phyloP scores from a whole-genome alignment of 1,284 basidiomycete species.

The Acaromyces ingoldii region DNA sequence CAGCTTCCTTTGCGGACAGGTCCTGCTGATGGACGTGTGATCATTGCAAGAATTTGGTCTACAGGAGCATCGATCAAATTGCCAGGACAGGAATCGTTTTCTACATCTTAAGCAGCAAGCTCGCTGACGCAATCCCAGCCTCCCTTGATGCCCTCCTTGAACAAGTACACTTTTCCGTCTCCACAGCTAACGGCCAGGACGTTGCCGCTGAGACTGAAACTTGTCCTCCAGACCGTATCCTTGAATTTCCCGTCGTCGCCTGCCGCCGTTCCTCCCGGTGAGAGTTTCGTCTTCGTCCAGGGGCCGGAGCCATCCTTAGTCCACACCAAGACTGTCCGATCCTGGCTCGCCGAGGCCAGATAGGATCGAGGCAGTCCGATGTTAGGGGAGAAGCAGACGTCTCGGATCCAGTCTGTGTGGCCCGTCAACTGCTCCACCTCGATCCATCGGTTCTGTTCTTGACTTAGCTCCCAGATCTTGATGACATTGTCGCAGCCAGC shows the following conservation, averaged over 20 bases:
- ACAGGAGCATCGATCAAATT: too few relatives aligned
- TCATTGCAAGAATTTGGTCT: too few relatives aligned
- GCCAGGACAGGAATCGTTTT: too few relatives aligned
- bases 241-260: conserved; percentile 33
- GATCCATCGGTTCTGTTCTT: conserved; percentile 39
- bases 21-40: too few relatives aligned
- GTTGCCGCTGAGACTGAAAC: conserved; percentile 94
- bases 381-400: conserved; percentile 95
- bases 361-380: conserved; percentile 90
- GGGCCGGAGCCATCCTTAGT: conserved; percentile 74
- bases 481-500: conserved; percentile 95
- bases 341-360: conserved; percentile 90
- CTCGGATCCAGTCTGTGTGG: conserved; percentile 94
- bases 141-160: conserved; percentile 95
- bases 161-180: conserved; percentile 93
- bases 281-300: conserved; percentile 81
- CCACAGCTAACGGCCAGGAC: conserved; percentile 94
- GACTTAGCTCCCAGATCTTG: conserved; percentile 79
- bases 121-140: conserved; percentile 71
- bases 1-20: too few relatives aligned
- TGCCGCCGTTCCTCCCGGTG: conserved; percentile 25
- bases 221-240: conserved; percentile 79
- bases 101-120: conserved; percentile 5
- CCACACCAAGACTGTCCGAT: conserved; percentile 84
- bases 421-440: conserved; percentile 41